Base-by-base conservation (phyloP, 2,329 filamentous ascomycete genomes). In the Colletotrichum phormii region DNA sequence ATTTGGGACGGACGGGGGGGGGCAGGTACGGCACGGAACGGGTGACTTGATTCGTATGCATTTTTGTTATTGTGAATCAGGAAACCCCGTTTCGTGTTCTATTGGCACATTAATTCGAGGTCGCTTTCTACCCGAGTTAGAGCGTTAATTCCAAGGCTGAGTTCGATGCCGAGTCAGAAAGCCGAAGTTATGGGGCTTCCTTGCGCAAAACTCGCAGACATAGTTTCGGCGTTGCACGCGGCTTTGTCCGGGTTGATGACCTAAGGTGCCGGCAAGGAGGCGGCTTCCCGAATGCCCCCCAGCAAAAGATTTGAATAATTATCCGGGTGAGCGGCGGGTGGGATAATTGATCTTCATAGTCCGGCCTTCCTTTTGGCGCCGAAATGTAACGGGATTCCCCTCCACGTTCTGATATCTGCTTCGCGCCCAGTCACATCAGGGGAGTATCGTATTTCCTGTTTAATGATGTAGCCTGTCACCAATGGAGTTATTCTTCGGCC, bases 141-240 rank as follows among this genome's bases (percentile, higher is more conserved):
- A 61, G 55, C 63, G 33, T n/a, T 26, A 8, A 35, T 71, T 66
- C 35, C 35, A 33, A 66, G 46, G 62, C 63, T 67, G 55, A 67
- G 26, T 63, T 67, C 55, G 55, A 37, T 31, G 63, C 54, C 35
- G 46, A 33, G 13, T 42, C 58, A 29, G 18, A 31, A 49, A 49
- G 42, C 42, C 42, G 42, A 49, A 49, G 42, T 49, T 49, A 22
- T 49, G 42, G 5, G 42, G 42, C 42, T 49, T 49, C 42, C 18
- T 22, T 49, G 42, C 18, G 42, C 42, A 9, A 22, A 9, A 22
- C 8, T 49, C 18, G 18, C 18, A 49, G 42, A 49, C 42, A 49
- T 22, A 22, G 2, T 49, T 49, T 49, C 42, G 42, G 42, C 42
- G 18, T 49, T 49, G 18, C 42, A 49, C 42, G 18, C 42, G 42